Evolutionary conservation across 129 eudicot species (phyloP).

Genomic region (Chrysanthemum seticuspe): DNA sequence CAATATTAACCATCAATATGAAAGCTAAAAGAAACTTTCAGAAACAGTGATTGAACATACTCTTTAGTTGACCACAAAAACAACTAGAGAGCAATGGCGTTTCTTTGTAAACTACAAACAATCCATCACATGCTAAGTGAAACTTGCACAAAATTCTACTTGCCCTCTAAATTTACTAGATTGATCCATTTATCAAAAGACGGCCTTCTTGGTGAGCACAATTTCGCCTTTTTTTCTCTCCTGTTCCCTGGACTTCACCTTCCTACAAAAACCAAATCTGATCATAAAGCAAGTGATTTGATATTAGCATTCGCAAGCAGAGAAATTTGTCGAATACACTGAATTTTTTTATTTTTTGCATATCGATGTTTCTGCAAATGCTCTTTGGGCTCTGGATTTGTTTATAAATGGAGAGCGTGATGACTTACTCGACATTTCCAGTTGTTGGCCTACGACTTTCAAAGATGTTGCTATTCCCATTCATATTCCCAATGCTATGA

Average conservation of each 20-base stretch:
- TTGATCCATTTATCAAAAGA: not conserved
- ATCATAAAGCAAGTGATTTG: not conserved
- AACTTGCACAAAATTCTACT: slow-evolving; percentile 13
- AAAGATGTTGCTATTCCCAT: slow-evolving; percentile 4
- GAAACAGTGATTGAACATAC: not conserved
- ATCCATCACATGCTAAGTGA: not conserved
- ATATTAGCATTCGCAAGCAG: not conserved
- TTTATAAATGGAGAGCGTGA: not conserved
- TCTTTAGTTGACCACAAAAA: not conserved
- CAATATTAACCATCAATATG: not conserved
- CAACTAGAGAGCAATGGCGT: not conserved
- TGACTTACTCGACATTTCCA: not conserved
- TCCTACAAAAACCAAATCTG: not conserved
- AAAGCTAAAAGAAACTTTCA: not conserved
- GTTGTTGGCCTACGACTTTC: not conserved
- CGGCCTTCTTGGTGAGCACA: not conserved
- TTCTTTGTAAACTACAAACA: not conserved
- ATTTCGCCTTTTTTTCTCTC: not conserved
- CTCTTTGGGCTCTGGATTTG: too few relatives aligned
- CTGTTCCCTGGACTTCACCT: slow-evolving; percentile 2
- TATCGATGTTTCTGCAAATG: not conserved
- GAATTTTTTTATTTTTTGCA: not conserved
- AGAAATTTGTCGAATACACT: not conserved
- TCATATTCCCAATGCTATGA: not conserved
- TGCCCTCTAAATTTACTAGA: not conserved